Percentiles rank a stretch among this genome's conserved stretches.
phyloP scores from a whole-genome alignment of 768 basidiomycete genomes.

The Suillus subluteus region DNA sequence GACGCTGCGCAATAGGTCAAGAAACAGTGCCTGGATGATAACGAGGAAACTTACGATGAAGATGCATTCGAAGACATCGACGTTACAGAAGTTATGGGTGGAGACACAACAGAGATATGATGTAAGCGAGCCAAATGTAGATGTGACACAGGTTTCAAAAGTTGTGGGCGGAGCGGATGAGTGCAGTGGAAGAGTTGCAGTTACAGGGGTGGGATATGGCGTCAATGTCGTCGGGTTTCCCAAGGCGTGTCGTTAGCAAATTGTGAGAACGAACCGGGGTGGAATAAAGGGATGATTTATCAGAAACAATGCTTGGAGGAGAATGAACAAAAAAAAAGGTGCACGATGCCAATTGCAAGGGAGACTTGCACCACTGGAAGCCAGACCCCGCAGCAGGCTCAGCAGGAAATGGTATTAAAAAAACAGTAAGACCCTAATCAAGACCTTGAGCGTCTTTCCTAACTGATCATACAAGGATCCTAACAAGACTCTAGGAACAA shows the following conservation, averaged over 20 bases:
- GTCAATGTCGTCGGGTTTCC: constrained; percentile 11
- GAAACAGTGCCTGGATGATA: constrained; percentile 5
- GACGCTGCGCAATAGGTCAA: constrained; percentile 23
- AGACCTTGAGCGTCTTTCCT: background rate
- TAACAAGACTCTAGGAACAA: constrained; percentile 2
- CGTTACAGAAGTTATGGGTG: constrained; percentile 12
- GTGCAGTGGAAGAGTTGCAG: constrained; percentile 23
- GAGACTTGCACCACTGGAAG: background rate
- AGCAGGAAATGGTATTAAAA: background rate
- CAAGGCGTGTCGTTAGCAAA: constrained; percentile 9
- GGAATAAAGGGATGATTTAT: constrained; percentile 12
- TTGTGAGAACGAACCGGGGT: constrained; percentile 8
- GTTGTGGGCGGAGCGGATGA: constrained; percentile 27
- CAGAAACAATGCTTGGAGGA: constrained; percentile 12
- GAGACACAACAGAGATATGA: constrained; percentile 6
- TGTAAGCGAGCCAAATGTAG: constrained; percentile 13
- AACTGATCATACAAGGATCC: background rate
- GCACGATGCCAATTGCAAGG: constrained; percentile 13
- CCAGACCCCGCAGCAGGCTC: background rate
- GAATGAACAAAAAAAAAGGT: constrained; percentile 10
- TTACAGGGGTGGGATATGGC: constrained; percentile 15
- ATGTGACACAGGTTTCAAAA: constrained; percentile 18
- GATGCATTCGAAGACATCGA: constrained; percentile 18
- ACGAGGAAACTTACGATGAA: constrained; percentile 25
- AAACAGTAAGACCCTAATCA: background rate